Conservation (phyloP, 257 asterid genomes). For the Leptodermis oblonga region DNA sequence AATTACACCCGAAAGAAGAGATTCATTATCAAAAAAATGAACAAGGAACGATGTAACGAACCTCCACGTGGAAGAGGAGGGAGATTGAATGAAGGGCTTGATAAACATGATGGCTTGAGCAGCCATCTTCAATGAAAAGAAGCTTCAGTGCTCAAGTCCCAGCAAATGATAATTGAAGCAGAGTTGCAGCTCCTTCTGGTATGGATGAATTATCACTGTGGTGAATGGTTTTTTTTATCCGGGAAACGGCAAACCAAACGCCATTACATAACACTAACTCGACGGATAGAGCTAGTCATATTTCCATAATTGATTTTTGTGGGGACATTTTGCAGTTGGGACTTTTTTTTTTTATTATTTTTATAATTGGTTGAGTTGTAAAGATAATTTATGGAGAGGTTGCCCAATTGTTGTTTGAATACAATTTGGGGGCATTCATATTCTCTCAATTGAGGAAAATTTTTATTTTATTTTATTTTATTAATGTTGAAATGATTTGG, state of each 20-base stretch:
- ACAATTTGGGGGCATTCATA: too few relatives aligned
- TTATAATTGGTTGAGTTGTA: neutral
- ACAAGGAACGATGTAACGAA: slow-evolving; percentile 7
- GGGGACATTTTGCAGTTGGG: neutral
- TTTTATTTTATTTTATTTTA: too few relatives aligned
- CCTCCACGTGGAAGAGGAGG: slow-evolving; percentile 61
- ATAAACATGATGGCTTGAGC: slow-evolving; percentile 51
- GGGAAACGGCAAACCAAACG: neutral
- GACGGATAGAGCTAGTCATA: slow-evolving; percentile 2
- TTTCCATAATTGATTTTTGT: neutral
- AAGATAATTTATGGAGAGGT: neutral
- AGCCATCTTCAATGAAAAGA: slow-evolving; percentile 3
- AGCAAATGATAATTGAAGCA: neutral
- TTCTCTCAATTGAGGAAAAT: too few relatives aligned
- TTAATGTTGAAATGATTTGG: too few relatives aligned
- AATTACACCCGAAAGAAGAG: neutral
- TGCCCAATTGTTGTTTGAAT: too few relatives aligned
- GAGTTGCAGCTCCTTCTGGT: neutral
- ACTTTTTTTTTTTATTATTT: neutral
- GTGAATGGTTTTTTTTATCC: slow-evolving; percentile 4
- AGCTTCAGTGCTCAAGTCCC: neutral
- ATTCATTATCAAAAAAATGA: neutral
- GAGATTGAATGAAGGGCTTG: slow-evolving; percentile 64
- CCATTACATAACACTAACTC: neutral
- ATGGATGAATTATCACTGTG: neutral